Percentiles rank a stretch among this genome's conserved stretches.
Conservation (phyloP, 2,329 filamentous ascomycete genomes). For the Clathrospora elynae region DNA sequence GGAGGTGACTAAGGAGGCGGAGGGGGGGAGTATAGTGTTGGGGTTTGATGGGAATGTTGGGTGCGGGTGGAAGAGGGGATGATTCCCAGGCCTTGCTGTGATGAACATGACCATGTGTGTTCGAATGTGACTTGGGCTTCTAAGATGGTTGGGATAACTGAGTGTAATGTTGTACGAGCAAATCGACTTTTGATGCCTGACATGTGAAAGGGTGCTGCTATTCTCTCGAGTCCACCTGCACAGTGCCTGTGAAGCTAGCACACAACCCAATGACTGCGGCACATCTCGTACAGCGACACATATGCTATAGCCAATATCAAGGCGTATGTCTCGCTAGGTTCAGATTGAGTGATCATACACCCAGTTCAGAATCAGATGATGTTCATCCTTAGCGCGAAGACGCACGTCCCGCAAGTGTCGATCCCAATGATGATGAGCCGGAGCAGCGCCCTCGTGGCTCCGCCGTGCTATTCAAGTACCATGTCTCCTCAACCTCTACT, state of each 20-base stretch:
- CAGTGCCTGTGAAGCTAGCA: too few relatives aligned
- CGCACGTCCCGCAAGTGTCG: constrained; percentile 12
- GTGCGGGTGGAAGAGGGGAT: constrained; percentile 22
- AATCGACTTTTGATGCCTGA: too few relatives aligned
- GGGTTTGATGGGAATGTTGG: constrained; percentile 22
- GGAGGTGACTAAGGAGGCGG: constrained; percentile 14
- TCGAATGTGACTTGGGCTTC: too few relatives aligned
- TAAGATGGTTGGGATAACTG: too few relatives aligned
- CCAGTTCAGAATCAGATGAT: constrained; percentile 20
- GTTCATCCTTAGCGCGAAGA: constrained; percentile 13
- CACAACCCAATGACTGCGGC: neutral
- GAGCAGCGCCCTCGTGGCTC: constrained; percentile 12
- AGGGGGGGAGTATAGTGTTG: constrained; percentile 20
- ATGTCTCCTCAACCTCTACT: constrained; percentile 12
- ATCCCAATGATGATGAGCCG: constrained; percentile 21
- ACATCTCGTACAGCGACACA: neutral
- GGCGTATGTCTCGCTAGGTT: too few relatives aligned
- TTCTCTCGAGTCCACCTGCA: too few relatives aligned
- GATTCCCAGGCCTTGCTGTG: neutral
- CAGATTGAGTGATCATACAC: constrained; percentile 12
- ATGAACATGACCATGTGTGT: too few relatives aligned
- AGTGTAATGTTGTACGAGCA: too few relatives aligned
- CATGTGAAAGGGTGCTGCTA: too few relatives aligned
- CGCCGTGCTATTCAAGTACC: constrained; percentile 10
- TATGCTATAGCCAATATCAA: too few relatives aligned